phyloP scores from a whole-genome alignment of 2,329 filamentous ascomycete species.

The Ascochyta pisi region DNA sequence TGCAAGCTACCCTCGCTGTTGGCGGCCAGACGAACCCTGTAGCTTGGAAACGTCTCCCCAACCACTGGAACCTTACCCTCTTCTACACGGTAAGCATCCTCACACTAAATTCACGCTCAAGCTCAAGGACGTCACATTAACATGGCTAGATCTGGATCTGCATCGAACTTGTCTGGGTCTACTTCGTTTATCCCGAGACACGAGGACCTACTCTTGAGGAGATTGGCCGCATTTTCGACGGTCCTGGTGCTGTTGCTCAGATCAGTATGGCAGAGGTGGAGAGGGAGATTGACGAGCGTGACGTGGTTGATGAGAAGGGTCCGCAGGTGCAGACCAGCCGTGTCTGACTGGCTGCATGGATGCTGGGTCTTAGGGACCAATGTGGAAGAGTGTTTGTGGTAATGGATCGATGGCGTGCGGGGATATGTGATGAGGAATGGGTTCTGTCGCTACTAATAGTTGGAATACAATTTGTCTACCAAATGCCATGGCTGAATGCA shows the following conservation, averaged over 20 bases:
- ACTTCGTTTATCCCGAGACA: slow-evolving; percentile 57
- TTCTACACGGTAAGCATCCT: slow-evolving; percentile 61
- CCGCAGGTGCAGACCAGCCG: slow-evolving; percentile 21
- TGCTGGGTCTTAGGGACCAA: not conserved
- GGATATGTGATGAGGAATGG: not conserved
- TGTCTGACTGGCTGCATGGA: slow-evolving; percentile 7
- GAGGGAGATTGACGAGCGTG: slow-evolving; percentile 26
- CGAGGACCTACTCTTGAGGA: slow-evolving; percentile 74
- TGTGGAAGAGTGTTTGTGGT: not conserved
- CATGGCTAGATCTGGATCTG: slow-evolving; percentile 60
- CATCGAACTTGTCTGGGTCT: slow-evolving; percentile 66
- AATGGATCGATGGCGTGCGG: not conserved
- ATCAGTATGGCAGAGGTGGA: slow-evolving; percentile 34
- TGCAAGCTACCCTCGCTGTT: slow-evolving; percentile 69
- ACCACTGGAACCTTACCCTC: slow-evolving; percentile 67
- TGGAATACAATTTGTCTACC: not conserved
- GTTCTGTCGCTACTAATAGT: not conserved
- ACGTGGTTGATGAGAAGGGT: slow-evolving; percentile 24
- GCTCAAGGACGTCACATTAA: slow-evolving; percentile 1
- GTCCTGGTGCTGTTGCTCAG: slow-evolving; percentile 57
- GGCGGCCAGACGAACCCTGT: slow-evolving; percentile 68
- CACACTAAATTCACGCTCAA: not conserved
- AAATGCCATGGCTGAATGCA: not conserved
- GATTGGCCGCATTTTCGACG: slow-evolving; percentile 73
- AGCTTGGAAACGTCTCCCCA: slow-evolving; percentile 66